Base-by-base conservation (phyloP, 2,329 filamentous ascomycete genomes). In the Dothistroma pini region DNA sequence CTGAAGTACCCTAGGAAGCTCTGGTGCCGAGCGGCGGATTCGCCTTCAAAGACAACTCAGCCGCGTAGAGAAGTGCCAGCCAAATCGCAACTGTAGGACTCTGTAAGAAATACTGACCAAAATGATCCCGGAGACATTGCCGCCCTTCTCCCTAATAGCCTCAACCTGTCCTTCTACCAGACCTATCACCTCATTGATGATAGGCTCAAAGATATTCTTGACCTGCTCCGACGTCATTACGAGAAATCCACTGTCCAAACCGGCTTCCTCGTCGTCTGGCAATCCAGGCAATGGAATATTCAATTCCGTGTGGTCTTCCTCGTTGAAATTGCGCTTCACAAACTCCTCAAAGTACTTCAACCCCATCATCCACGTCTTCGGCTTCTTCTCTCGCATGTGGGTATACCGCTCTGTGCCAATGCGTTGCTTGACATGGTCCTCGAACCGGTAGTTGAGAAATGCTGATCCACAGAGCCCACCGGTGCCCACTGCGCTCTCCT, bases 311-410 rank as follows among this genome's bases (percentile, higher is more conserved):
- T 68, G 68, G 54, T 86, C 82, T 64, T 89, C 85, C 70, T 91
- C 89, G 52, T 91, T 88, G 72, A 93, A 93, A 70, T 91, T 92
- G 14, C 90, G 83, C 76, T 93, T 93, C 14, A 93, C 89, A 71
- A 91, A 92, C 71, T 93, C 89, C 69, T 93, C 90, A 74, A 91
- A 93, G 71, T 91, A 92, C 31, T 86, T 84, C 55, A 93, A 78
- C 1, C 87, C 90, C 77, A 80, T 80, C 58, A 78, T 89, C 89
- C 89, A 93, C 0, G 87, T 90, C 75, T 90, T 91, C 2, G 83
- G 84, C 74, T 91, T 91, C 76, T 89, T 90, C 56, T 84, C 74
- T 72, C 89, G 89, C 87, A 93, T 91, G 75, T 87, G 84, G 32
- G 88, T 84, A 70, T 91, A 91, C 19, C 58, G 41, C 35, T 83